Evolutionary conservation across 2,329 filamentous ascomycete genomes (phyloP).

Genomic region (Fusarium sterilihyphosum): DNA sequence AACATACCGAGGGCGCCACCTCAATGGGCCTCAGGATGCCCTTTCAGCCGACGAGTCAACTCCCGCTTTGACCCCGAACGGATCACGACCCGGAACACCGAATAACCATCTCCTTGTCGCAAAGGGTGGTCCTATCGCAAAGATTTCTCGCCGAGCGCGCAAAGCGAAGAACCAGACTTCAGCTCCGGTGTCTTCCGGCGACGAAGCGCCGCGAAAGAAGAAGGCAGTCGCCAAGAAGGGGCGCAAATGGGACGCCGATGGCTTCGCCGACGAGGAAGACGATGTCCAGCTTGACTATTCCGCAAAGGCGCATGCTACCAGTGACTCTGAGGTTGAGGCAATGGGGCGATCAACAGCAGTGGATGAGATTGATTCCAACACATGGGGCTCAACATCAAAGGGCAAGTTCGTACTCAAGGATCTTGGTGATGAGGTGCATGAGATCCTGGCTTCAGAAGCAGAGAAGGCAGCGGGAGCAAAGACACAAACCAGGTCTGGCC

Average conservation of each 20-base stretch:
- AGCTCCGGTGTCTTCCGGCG: constrained; percentile 80
- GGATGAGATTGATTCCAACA: constrained; percentile 78
- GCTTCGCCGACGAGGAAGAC: constrained; percentile 84
- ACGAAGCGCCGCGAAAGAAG: constrained; percentile 73
- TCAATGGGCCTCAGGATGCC: constrained; percentile 49
- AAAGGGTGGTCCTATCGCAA: constrained; percentile 78
- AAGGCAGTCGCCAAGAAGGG: constrained; percentile 89
- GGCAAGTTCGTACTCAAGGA: constrained; percentile 96
- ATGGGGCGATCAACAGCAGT: constrained; percentile 66
- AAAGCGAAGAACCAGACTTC: constrained; percentile 73
- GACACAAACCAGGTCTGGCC: constrained; percentile 63
- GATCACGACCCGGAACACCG: constrained; percentile 83
- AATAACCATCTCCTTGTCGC: constrained; percentile 71
- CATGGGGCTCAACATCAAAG: constrained; percentile 87
- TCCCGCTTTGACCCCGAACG: constrained; percentile 75
- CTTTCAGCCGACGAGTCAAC: constrained; percentile 72
- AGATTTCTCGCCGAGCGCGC: constrained; percentile 82
- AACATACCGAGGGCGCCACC: constrained; percentile 52
- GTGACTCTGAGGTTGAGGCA: constrained; percentile 62
- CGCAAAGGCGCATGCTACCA: constrained; percentile 63
- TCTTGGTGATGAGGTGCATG: constrained; percentile 90
- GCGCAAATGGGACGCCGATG: constrained; percentile 92
- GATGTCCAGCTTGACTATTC: constrained; percentile 90
- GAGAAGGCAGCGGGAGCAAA: constrained; percentile 63
- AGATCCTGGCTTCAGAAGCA: constrained; percentile 81